These are phyloP conservation scores for Cyclostephanos tholiformis DNA, from an alignment of 108 stramenopile genomes.

Conservation along the genomic window DNA sequence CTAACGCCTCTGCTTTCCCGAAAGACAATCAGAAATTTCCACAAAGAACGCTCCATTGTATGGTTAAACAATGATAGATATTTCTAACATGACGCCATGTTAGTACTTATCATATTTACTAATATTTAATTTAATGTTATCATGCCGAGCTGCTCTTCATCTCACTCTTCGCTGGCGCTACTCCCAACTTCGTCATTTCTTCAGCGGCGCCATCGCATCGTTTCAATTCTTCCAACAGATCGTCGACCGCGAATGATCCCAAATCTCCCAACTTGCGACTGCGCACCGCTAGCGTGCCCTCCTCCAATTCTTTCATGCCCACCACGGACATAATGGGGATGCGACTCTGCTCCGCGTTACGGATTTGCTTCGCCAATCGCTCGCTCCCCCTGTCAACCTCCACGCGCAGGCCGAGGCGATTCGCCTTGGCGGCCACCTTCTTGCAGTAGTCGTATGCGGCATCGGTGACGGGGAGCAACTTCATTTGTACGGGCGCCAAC, in stretches of 20 bases:
- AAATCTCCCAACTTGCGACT: constrained; percentile 87
- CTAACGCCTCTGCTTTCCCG: too few species aligned
- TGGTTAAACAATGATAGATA: too few species aligned
- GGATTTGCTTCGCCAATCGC: constrained; percentile 95
- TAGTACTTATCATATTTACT: neutral
- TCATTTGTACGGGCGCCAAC: constrained; percentile 92
- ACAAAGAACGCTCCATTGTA: too few species aligned
- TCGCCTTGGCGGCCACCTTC: constrained; percentile 82
- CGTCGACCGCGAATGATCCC: constrained; percentile 81
- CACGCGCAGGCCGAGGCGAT: constrained; percentile 79
- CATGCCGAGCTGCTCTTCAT: constrained; percentile 8
- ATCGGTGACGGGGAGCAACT: constrained; percentile 95
- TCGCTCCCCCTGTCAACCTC: constrained; percentile 90
- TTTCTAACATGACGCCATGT: neutral
- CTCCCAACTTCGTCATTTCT: constrained; percentile 79
- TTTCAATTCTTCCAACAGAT: constrained; percentile 66
- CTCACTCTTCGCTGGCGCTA: constrained; percentile 45
- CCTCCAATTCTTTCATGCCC: constrained; percentile 92
- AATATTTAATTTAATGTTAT: neutral
- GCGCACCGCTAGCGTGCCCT: constrained; percentile 82
- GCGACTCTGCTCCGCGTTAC: constrained; percentile 92
- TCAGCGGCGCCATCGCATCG: constrained; percentile 66
- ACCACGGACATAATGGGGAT: constrained; percentile 96
- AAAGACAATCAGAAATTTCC: too few species aligned
- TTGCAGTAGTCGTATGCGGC: constrained; percentile 87